phyloP scores from a whole-genome alignment of 208 protist genomes.

The Crithidia fasciculata region DNA sequence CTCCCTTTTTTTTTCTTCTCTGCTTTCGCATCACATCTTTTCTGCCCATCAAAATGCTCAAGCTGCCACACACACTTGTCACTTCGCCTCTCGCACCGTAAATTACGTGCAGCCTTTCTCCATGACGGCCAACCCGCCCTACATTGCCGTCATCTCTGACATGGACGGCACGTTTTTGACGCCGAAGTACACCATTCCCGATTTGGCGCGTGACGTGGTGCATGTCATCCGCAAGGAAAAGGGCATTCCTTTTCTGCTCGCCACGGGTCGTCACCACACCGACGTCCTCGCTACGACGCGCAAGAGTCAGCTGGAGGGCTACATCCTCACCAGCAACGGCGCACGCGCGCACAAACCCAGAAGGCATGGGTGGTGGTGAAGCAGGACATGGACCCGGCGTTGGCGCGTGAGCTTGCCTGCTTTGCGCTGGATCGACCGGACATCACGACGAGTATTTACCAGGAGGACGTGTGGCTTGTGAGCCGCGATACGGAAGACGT shows the following conservation, averaged over 20 bases:
- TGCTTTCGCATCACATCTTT: neutral
- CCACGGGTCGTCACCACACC: constrained; percentile 53
- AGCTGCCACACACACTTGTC: too few relatives aligned
- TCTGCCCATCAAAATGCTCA: too few relatives aligned
- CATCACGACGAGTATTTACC: constrained; percentile 46
- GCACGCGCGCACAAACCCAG: constrained; percentile 43
- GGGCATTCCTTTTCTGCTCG: constrained; percentile 46
- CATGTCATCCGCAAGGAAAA: constrained; percentile 16
- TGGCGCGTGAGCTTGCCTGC: constrained; percentile 36
- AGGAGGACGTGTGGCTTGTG: constrained; percentile 39
- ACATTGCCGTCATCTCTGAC: constrained; percentile 47
- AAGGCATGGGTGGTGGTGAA: constrained; percentile 37
- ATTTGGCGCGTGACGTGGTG: constrained; percentile 32
- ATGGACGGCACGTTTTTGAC: constrained; percentile 65
- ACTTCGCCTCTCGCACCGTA: too few relatives aligned
- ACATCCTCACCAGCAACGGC: constrained; percentile 59
- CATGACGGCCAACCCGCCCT: constrained; percentile 1
- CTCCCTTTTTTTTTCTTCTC: neutral
- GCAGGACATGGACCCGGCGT: constrained; percentile 34
- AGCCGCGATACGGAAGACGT: constrained; percentile 33
- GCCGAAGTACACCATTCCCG: constrained; percentile 37
- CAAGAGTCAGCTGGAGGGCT: constrained; percentile 37
- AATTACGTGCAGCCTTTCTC: too few relatives aligned
- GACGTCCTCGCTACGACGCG: constrained; percentile 47
- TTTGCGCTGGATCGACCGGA: constrained; percentile 21